Base-by-base conservation (phyloP, 2,329 filamentous ascomycete species). In the Monosporascus sp. region DNA sequence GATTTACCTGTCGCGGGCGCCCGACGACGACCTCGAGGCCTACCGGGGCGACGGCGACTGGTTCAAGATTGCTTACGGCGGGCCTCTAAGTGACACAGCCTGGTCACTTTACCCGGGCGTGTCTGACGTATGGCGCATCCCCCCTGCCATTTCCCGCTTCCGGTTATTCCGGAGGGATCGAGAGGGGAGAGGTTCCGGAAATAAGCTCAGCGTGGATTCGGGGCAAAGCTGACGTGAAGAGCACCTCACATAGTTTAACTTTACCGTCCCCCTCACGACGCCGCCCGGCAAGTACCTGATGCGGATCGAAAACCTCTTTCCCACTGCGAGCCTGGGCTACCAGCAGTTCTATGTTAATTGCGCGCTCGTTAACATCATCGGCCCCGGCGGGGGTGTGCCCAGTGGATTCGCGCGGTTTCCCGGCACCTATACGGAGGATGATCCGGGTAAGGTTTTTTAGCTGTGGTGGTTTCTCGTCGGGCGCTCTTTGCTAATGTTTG, bases 231-330 rank as follows among this genome's bases (percentile, higher is more conserved):
- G 36, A 49, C 6, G 17, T 50, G 14, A 34, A 20, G 47, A 20
- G n/a, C 22, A 22, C 18, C 49, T 47, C 31, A 45, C 17, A 17
- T 15, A 53, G 51, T 48, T 41, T 25, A 53, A 53, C 51, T 53
- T 53, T 24, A 53, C 51, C 4, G 46, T 53, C 46, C 52, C 52
- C 38, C 44, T 48, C 24, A 39, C 52, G 7, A 54, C 52, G 20
- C 52, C 52, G 20, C 49, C 52, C 14, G 52, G 52, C 8, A 48
- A 54, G 46, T 51, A 54, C 46, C 25, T 53, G n/a, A 11, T 54
- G n/a, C 34, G 53, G 38, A 39, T 11, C 34, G 34, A 51, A 48
- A 39, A 48, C 34, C 34, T 41, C 9, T 47, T 51, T 22, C 24
- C 27, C 24, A 50, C 25, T 25, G 37, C 37, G 20, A 20, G n/a